Conservation (phyloP, 495 filamentous ascomycete species). For the Schizothecium vesticola region DNA sequence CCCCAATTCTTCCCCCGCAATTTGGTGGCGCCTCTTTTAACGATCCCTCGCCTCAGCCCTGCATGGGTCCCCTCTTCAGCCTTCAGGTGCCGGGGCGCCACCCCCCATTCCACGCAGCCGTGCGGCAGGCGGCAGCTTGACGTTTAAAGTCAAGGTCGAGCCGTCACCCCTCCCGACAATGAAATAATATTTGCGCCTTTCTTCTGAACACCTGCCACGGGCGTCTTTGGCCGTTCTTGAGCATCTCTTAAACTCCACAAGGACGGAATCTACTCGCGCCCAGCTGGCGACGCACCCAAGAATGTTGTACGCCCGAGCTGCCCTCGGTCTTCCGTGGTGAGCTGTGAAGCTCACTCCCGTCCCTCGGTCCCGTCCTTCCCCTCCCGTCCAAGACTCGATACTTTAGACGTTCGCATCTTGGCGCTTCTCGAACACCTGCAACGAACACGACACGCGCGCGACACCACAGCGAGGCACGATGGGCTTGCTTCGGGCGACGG, state of each 20-base stretch:
- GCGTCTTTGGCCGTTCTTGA: not conserved
- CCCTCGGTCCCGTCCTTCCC: not conserved
- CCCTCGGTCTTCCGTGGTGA: not conserved
- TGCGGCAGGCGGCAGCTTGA: not conserved
- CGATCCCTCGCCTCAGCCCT: not conserved
- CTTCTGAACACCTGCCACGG: not conserved
- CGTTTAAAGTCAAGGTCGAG: not conserved
- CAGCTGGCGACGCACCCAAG: not conserved
- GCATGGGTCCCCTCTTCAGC: not conserved
- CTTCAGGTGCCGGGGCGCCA: not conserved
- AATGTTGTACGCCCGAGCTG: not conserved
- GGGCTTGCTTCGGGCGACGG: conserved; percentile 9
- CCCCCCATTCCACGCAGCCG: not conserved
- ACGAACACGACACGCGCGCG: not conserved
- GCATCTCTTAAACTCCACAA: not conserved
- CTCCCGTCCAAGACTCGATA: not conserved
- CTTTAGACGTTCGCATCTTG: not conserved
- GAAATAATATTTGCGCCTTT: not conserved
- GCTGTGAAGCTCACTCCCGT: not conserved
- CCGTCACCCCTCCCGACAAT: not conserved
- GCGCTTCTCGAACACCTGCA: not conserved
- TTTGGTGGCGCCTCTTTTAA: not conserved
- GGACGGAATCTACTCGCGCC: not conserved
- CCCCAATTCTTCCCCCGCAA: conserved; percentile 2
- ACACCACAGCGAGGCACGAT: conserved; percentile 2